Evolutionary conservation across 495 filamentous ascomycete species (phyloP).

Genomic region (Oidiodendron maius): DNA sequence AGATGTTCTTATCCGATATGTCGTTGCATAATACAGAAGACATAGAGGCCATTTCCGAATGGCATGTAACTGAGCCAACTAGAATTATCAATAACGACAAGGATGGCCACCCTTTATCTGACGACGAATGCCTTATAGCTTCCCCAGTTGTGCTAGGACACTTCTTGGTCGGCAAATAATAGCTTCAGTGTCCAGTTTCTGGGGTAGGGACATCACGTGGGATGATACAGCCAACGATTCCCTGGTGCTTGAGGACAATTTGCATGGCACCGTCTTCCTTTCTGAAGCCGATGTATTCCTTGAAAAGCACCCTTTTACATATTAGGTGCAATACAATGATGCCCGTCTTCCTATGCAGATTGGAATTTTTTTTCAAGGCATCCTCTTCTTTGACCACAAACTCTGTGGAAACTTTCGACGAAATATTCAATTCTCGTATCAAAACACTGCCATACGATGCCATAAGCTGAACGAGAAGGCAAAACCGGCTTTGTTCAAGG

Average conservation of each 20-base stretch:
- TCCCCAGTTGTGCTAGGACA: conserved; percentile 94
- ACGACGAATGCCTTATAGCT: conserved; percentile 83
- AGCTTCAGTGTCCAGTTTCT: conserved; percentile 85
- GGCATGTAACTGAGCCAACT: no score
- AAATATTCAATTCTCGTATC: conserved; percentile 55
- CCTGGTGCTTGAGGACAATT: conserved; percentile 67
- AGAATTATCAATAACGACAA: no score
- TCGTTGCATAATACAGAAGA: no score
- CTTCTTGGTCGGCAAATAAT: conserved; percentile 82
- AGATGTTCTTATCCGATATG: no score
- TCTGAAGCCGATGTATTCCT: conserved; percentile 80
- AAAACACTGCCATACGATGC: conserved; percentile 71
- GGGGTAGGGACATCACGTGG: conserved; percentile 79
- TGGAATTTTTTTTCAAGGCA: conserved; percentile 58
- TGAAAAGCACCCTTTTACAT: conserved; percentile 64
- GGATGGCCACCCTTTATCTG: conserved; percentile 55
- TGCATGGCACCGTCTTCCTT: conserved; percentile 74
- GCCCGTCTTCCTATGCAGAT: conserved; percentile 63
- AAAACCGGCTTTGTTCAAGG: conserved; percentile 79
- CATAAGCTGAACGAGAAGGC: conserved; percentile 69
- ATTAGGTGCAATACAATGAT: conserved; percentile 74
- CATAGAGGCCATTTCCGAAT: no score
- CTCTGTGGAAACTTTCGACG: conserved; percentile 64
- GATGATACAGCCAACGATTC: conserved; percentile 76
- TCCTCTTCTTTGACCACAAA: conserved; percentile 81